Conservation (phyloP, 768 basidiomycete genomes). For the Pulveroboletus sp. region DNA sequence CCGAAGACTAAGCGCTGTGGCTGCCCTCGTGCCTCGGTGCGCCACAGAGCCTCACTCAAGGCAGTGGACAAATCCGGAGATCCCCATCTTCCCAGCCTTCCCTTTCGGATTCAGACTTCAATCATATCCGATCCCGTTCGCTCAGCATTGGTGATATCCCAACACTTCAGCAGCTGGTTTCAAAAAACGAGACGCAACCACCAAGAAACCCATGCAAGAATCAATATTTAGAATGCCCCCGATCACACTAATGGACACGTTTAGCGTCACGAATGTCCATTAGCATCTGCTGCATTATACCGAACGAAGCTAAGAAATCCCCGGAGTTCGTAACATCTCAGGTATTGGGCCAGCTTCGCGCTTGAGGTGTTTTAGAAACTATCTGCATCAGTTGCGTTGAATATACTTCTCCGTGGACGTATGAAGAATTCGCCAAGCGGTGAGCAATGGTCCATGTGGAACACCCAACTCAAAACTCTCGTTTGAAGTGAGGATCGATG, state of each 20-base stretch:
- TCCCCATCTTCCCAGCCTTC: slow-evolving; percentile 67
- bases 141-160: slow-evolving; percentile 58
- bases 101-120: slow-evolving; percentile 74
- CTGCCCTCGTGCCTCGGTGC: too few species aligned
- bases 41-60: slow-evolving; percentile 65
- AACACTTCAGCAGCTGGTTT: slow-evolving; percentile 36
- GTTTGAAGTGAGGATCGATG: too few species aligned
- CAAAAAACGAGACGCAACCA: slow-evolving; percentile 64
- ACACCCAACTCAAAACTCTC: slow-evolving; percentile 17
- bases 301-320: slow-evolving; percentile 92
- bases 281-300: slow-evolving; percentile 99
- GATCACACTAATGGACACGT: slow-evolving; percentile 93
- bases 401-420: slow-evolving; percentile 97
- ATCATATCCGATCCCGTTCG: slow-evolving; percentile 87
- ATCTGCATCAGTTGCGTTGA: slow-evolving; percentile 99
- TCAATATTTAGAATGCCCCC: slow-evolving; percentile 97
- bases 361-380: slow-evolving; percentile 98
- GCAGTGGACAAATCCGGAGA: slow-evolving; percentile 42
- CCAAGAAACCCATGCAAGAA: slow-evolving; percentile 94
- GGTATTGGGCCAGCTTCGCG: slow-evolving; percentile 89
- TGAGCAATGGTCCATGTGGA: slow-evolving; percentile 35
- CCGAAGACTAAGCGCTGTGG: too few species aligned
- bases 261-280: slow-evolving; percentile 95
- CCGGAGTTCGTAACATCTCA: slow-evolving; percentile 98
- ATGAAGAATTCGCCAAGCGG: slow-evolving; percentile 98